These are phyloP conservation scores for Eudorina sp. DNA, from an alignment of 139 green algal genomes.

Conservation along the genomic window DNA sequence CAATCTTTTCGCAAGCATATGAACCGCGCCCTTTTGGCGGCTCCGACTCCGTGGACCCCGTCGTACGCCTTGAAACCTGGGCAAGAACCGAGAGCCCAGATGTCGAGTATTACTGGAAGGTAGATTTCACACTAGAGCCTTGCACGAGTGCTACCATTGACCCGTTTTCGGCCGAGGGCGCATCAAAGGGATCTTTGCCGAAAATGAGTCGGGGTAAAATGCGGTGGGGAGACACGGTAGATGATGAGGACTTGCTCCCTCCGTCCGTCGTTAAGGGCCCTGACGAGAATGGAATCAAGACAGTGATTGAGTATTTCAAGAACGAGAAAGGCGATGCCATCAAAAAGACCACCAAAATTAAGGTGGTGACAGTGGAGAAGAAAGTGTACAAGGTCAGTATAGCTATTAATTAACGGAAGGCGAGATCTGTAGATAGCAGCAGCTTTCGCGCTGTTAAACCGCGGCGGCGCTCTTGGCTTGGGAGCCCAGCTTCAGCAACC, in stretches of 20 bases:
- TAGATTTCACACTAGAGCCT: too few species aligned
- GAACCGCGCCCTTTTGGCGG: too few species aligned
- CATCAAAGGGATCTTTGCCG: not conserved
- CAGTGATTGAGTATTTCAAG: slow-evolving; percentile 88
- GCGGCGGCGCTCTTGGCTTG: not conserved
- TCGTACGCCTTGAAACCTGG: too few species aligned
- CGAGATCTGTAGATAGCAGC: not conserved
- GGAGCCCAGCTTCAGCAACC: too few species aligned
- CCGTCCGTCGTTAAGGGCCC: slow-evolving; percentile 77
- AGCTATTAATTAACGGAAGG: not conserved
- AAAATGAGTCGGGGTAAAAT: slow-evolving; percentile 53
- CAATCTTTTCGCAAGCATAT: too few species aligned
- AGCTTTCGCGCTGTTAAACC: not conserved
- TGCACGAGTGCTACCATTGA: too few species aligned
- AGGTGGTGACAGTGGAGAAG: slow-evolving; percentile 92
- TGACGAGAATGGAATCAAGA: slow-evolving; percentile 94
- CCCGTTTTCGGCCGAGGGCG: not conserved
- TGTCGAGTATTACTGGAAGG: too few species aligned
- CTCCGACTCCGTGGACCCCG: too few species aligned
- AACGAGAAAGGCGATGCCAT: slow-evolving; percentile 95
- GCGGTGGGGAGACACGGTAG: slow-evolving; percentile 93
- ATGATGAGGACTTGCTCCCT: slow-evolving; percentile 87
- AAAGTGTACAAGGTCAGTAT: slow-evolving; percentile 89
- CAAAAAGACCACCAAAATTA: slow-evolving; percentile 93
- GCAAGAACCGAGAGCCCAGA: too few species aligned